Evolutionary conservation across 176 grass and related monocot species (phyloP).

Genomic region (Zea luxurians): DNA sequence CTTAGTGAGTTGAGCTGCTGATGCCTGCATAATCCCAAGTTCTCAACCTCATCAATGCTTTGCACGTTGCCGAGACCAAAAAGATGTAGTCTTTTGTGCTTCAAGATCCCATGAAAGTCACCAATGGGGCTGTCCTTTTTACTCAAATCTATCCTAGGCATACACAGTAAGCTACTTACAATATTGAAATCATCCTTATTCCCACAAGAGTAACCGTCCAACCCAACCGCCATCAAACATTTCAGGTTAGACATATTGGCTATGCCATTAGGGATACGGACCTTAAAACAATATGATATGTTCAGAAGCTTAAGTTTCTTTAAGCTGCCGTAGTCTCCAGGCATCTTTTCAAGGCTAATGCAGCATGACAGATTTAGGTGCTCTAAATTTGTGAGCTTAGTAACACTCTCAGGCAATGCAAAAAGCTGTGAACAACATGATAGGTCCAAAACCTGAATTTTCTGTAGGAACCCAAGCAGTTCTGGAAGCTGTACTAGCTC

Average conservation of each 20-base stretch:
- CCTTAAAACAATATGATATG: slow-evolving; percentile 11
- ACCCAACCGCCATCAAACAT: neutral
- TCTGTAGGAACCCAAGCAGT: neutral
- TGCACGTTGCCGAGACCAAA: neutral
- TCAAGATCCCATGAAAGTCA: neutral
- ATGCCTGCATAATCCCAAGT: neutral
- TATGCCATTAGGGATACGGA: neutral
- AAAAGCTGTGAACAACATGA: neutral
- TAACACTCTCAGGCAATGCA: neutral
- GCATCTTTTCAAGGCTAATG: slow-evolving; percentile 7
- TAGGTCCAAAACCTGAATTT: slow-evolving; percentile 11
- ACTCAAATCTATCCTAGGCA: neutral
- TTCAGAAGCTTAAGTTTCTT: neutral
- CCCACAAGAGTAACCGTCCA: neutral
- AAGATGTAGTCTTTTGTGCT: neutral
- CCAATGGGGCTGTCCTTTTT: neutral
- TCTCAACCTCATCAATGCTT: neutral
- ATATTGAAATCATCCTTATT: neutral
- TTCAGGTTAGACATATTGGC: neutral
- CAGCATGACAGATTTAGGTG: neutral
- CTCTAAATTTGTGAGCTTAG: neutral
- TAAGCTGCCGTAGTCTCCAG: neutral
- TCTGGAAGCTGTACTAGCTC: neutral
- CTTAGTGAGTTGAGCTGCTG: neutral
- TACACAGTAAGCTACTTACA: neutral